Base-by-base conservation (phyloP, 2,329 filamentous ascomycete genomes). In the Pseudopithomyces chartarum region DNA sequence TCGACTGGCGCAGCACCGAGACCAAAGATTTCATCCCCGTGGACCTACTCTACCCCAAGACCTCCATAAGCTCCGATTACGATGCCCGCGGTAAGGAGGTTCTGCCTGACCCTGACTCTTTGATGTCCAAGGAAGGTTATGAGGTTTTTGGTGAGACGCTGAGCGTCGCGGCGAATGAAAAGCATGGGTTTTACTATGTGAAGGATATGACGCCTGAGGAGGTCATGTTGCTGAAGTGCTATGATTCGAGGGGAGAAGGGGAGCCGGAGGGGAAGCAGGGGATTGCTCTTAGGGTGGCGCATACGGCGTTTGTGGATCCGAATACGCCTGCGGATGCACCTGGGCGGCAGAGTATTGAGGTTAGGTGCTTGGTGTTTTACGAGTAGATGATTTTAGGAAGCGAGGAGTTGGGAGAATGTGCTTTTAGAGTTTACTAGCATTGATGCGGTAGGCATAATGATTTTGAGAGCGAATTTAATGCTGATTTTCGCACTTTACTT, bases 141-240 rank as follows among this genome's bases (percentile, higher is more conserved):
- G 84, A 87, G 67, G 81, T 84, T 11, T 81, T 78, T 59, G 86
- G 88, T 19, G 87, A 90, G 76, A 89, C 86, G 1, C 82, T 87
- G 67, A 80, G 78, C 0, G 84, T 90, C 0, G 77, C 80, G 44
- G 80, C 85, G 2, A 88, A 78, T 61, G 81, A 84, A 7, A 72
- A 71, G 15, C 87, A 90, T 69, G 78, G 79, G 62, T 88, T 88
- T 64, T 89, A 83, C 65, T 90, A 89, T 63, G 77, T 84, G 68
- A 88, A 87, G 74, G 87, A 89, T 65, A 89, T 90, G 87, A 85
- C 80, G 19, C 81, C 81, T 0, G 79, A 81, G 2, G 82, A 85
- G 67, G 81, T 81, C 0, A 77, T 84, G 75, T 69, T 84, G 55
- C 74, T 85, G 59, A 85, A 81, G 71, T 81, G 79, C 59, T 81